A percentile compares a stretch with the other conserved stretches of the same genome.
These are phyloP conservation scores for Sesbania bispinosa DNA, from an alignment of 306 rosid species.

Conservation along the genomic window DNA sequence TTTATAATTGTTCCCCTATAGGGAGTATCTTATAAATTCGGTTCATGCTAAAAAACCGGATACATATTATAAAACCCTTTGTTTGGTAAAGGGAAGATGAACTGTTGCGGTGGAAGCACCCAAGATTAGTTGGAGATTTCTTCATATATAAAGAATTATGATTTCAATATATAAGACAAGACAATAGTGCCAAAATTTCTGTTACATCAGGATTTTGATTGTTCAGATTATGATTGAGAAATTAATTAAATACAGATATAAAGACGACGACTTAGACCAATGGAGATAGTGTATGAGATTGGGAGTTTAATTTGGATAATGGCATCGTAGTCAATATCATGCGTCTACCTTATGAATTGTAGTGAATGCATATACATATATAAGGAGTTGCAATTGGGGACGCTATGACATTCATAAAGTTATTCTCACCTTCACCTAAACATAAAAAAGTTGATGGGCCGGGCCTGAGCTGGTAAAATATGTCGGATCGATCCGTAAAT, in stretches of 20 bases:
- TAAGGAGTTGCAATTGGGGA: conserved; percentile 1
- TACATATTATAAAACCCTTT: conserved; percentile 14
- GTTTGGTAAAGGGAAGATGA: conserved; percentile 57
- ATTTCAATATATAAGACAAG: conserved; percentile 1
- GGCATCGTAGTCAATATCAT: background rate
- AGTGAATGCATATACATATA: background rate
- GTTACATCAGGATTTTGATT: background rate
- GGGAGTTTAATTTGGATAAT: background rate
- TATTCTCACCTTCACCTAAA: conserved; percentile 29
- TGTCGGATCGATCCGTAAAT: too few species aligned
- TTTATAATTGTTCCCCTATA: conserved; percentile 17
- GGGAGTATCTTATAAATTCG: background rate
- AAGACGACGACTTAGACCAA: conserved; percentile 7
- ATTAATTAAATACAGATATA: too few species aligned
- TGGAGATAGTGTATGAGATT: conserved; percentile 1
- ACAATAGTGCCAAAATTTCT: conserved; percentile 7
- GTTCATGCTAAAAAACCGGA: background rate
- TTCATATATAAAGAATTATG: background rate
- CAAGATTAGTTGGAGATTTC: conserved; percentile 33
- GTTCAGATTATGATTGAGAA: background rate
- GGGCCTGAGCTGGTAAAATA: too few species aligned
- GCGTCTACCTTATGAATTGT: background rate
- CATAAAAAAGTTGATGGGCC: background rate
- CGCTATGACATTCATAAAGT: conserved; percentile 9
- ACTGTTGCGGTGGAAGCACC: conserved; percentile 33